Evolutionary conservation across 116 monocot genomes (phyloP), one percentile per base, ranked within the genome.

Genomic region (Posidonia oceanica): DNA sequence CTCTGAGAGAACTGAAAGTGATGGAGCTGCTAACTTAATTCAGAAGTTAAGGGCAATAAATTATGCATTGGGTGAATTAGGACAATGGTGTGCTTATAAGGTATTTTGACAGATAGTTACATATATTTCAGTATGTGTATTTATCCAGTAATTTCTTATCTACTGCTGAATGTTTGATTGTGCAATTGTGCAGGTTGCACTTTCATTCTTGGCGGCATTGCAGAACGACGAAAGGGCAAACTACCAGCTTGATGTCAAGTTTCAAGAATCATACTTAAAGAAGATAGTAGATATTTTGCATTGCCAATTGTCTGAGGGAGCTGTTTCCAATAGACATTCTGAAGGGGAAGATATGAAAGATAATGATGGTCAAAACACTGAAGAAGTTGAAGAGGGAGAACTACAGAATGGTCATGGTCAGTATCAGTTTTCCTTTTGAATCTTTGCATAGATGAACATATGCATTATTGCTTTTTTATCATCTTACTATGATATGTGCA

Each of bases 21-120:
- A 96, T 79, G 96, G 96, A 65, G 96, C 96, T 71, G 96, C 85
- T 67, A 96, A 91, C 80, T 80, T 96, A 54, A 87, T 86, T 64
- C 96, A 91, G 74, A 96, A 96, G 69, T 72, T 96, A 69, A 79
- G 96, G 69, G 96, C 96, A 23, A 89, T 96, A 72, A 87, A 89
- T 74, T 96, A 96, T 83, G 88, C 89, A 67, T 82, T 96, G 74
- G 88, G 83, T 69, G 96, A 96, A 77, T 80, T 96, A 54, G 96
- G 96, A 42, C 96, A 96, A 52, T 96, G 96, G 96, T 96, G 96
- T 80, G 89, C 96, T 62, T 96, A 85, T 75, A 96, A 83, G 91
- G 96, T 95, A 78, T 6, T 52, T 53, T 54, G 15, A 68, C 14
- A 41, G 10, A 66, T 6, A 42, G 39, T 18, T 40, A 4, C 66